Evolutionary conservation across 2,329 filamentous ascomycete species (phyloP), one percentile per base, ranked within the genome.

Genomic region (Pestalotiopsis sp.): DNA sequence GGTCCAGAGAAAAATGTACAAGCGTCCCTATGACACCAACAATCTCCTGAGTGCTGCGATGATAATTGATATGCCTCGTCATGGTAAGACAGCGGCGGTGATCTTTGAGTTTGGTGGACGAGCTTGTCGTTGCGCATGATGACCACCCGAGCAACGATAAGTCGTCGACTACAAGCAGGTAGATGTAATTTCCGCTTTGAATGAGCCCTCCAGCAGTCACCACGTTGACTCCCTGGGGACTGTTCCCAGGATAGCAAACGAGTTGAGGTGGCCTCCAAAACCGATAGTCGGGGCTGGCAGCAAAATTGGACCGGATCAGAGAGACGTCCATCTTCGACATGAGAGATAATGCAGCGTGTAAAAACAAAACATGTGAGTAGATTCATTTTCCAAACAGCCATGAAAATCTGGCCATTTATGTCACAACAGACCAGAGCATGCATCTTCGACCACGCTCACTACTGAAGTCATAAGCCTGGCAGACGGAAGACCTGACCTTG

Each of bases 151-250:
- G 38, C 22, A 67, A 55, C 7, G 64, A 67, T 10, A 68, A 26
- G 26, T 70, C 67, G 10, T 68, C 39, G n/a, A 67, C 67, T 3
- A 66, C 63, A 39, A 70, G 3, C 67, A 70, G 63, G 58, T 70
- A 70, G n/a, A 70, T 24, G 10, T 44, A 26, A n/a, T 64, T 64
- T 1, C 68, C 67, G n/a, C 68, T 55, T 56, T 59, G 64, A 30
- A 70, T 64, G 3, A 70, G 65, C 1, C 68, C 68, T 48, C 68
- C 67, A 17, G 64, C 67, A 2, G 68, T 70, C 30, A 70, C 67
- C 1, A 67, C 44, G 40, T 70, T 66, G 14, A 63, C 24, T 22
- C 61, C 67, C 13, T 66, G 26, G 7, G 64, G 40, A 3, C 48
- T 48, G 39, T 38, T 30, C 3, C 63, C 67, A 22, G 61, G 68